These are phyloP conservation scores for Pseudoperonospora humuli DNA, from an alignment of 352 stramenopile genomes.

Conservation along the genomic window DNA sequence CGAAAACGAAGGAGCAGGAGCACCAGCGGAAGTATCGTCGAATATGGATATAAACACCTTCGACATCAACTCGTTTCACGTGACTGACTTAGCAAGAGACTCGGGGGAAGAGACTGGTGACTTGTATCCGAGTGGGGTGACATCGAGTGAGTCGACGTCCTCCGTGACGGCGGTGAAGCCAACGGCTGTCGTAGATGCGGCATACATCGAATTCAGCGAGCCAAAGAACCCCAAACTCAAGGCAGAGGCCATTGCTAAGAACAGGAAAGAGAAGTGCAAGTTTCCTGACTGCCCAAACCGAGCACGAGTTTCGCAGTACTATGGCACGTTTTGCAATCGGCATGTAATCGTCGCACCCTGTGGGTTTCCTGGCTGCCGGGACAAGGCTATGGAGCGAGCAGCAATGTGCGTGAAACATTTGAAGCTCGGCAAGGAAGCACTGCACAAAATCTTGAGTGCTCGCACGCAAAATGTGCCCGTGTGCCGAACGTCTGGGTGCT, in stretches of 20 bases:
- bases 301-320: slow-evolving; percentile 62
- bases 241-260: slow-evolving; percentile 45
- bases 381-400: slow-evolving; percentile 51
- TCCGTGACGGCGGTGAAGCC: neutral
- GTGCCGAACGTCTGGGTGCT: slow-evolving; percentile 68
- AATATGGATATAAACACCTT: slow-evolving; percentile 31
- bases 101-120: neutral
- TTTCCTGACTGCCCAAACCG: slow-evolving; percentile 74
- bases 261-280: slow-evolving; percentile 63
- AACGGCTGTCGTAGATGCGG: slow-evolving; percentile 16
- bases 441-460: slow-evolving; percentile 53
- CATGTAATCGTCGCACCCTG: slow-evolving; percentile 81
- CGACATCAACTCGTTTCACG: slow-evolving; percentile 29
- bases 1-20: neutral
- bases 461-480: slow-evolving; percentile 72
- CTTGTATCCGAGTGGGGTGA: no score
- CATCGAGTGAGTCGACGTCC: no score
- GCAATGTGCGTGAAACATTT: slow-evolving; percentile 74
- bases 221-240: slow-evolving; percentile 41
- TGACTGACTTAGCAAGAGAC: neutral
- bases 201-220: slow-evolving; percentile 40
- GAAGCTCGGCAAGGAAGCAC: slow-evolving; percentile 55
- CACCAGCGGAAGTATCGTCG: slow-evolving; percentile 12
- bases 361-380: slow-evolving; percentile 77
- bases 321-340: slow-evolving; percentile 82